Conservation (phyloP, 169 alveolate species). For the Plasmodium gallinaceum region DNA sequence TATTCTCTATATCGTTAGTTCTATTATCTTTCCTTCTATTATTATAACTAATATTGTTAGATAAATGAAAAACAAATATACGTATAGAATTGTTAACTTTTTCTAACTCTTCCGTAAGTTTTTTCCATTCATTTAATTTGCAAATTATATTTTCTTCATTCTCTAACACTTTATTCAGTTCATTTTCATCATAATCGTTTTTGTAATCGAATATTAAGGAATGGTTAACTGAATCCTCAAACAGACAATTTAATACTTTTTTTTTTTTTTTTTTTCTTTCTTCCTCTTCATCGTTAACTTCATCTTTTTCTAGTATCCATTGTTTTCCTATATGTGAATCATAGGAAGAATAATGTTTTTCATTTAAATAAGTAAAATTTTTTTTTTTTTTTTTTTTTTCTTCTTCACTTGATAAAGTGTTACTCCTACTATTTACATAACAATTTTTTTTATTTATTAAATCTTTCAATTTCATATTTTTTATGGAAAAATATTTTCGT, state of each 20-base stretch:
- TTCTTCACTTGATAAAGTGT: slow-evolving; percentile 27
- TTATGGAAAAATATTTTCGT: slow-evolving; percentile 11
- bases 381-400: background rate
- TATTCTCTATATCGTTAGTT: background rate
- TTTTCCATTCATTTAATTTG: slow-evolving; percentile 64
- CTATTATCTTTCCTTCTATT: background rate
- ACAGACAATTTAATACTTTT: slow-evolving; percentile 21
- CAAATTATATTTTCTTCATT: background rate
- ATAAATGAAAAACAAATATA: slow-evolving; percentile 53
- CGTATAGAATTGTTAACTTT: slow-evolving; percentile 42
- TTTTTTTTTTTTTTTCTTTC: background rate
- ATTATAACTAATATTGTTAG: slow-evolving; percentile 11
- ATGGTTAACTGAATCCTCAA: slow-evolving; percentile 28
- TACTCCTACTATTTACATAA: slow-evolving; percentile 33
- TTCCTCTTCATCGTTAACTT: background rate
- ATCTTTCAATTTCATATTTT: slow-evolving; percentile 49
- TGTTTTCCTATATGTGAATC: background rate
- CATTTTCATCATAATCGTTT: slow-evolving; percentile 10
- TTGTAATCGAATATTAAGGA: slow-evolving; percentile 13
- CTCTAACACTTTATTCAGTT: background rate
- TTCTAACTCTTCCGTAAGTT: slow-evolving; percentile 14
- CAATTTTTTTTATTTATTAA: slow-evolving; percentile 26
- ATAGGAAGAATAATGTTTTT: background rate
- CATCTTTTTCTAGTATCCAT: background rate
- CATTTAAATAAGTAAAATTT: background rate